Conservation (phyloP, 805 yeast species). For the Metschnikowia sp. region DNA sequence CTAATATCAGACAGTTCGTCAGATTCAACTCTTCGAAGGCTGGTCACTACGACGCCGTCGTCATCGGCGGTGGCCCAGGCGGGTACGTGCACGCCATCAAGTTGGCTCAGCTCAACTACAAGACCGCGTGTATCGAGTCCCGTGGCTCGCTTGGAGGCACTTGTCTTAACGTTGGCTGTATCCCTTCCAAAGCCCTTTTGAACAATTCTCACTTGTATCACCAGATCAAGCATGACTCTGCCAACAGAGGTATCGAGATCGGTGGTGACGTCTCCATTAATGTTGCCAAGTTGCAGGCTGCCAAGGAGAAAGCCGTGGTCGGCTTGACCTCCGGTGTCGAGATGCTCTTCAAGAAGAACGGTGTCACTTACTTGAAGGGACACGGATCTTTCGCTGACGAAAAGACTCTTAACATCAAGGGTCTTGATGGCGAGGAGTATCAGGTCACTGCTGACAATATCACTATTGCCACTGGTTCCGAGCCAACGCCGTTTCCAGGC, state of each 20-base stretch:
- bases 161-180: slow-evolving; percentile 97
- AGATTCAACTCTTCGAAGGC: slow-evolving; percentile 43
- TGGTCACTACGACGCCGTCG: slow-evolving; percentile 79
- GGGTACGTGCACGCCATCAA: slow-evolving; percentile 99
- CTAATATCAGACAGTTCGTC: slow-evolving; percentile 31
- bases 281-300: slow-evolving; percentile 76
- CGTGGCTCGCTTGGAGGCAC: slow-evolving; percentile 98
- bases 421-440: slow-evolving; percentile 81
- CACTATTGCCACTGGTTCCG: slow-evolving; percentile 97
- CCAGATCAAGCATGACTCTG: slow-evolving; percentile 80
- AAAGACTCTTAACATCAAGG: slow-evolving; percentile 72
- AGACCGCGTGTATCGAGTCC: slow-evolving; percentile 96
- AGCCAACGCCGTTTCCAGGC: slow-evolving; percentile 98
- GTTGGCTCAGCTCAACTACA: slow-evolving; percentile 93
- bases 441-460: slow-evolving; percentile 77
- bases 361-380: slow-evolving; percentile 93
- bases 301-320: slow-evolving; percentile 86
- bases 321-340: slow-evolving; percentile 94
- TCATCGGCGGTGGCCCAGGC: slow-evolving; percentile 99
- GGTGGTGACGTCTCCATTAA: slow-evolving; percentile 69
- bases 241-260: slow-evolving; percentile 86
- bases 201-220: slow-evolving; percentile 95
- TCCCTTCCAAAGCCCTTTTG: slow-evolving; percentile 92
- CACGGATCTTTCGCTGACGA: slow-evolving; percentile 84
- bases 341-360: slow-evolving; percentile 91